Base-by-base conservation (phyloP, 2,329 filamentous ascomycete species). In the Penicillium verrucosum region DNA sequence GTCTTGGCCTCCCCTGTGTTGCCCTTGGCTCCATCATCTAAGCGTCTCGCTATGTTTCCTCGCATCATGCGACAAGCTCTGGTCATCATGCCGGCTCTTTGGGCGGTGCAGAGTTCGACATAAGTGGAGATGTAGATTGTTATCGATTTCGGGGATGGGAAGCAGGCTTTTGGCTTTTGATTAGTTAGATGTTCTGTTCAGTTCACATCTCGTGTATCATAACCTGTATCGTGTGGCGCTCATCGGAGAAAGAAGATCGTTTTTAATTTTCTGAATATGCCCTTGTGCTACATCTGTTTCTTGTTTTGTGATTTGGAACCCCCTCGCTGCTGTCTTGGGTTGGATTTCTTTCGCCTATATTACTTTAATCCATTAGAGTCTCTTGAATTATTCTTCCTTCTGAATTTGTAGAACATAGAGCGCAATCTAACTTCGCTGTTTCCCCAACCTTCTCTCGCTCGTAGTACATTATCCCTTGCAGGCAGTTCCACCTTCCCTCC, bases 21-120 rank as follows among this genome's bases (percentile, higher is more conserved):
- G 72, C 73, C 48, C 66, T 75, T 51, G 71, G 72, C 57, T 69
- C 72, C 51, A 65, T 74, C 61, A 44, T 76, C 61, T 76, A 75
- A 74, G 65, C 56, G 56, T 40, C 57, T 45, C 50, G 16, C 34
- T 51, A 36, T 49, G 49, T 44, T 54, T 56, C 56, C 51, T 56
- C 46, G 51, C 57, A 53, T 51, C 53, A 16, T 45, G 59, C 60
- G 45, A 59, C 50, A 59, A 56, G 57, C 57, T 59, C 10, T 53
- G 56, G 59, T 34, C 29, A 27, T 50, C 25, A 32, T 30, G 43
- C 25, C 38, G 21, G 42, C 34, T 30, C 48, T 58, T 43, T 44
- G 54, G 57, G 23, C 49, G 37, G 38, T 29, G 14, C 11, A 10
- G 18, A 53, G 9, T 30, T 48, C 32, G 52, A 10, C 41, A 48